Conservation (phyloP, 345 rosid genomes). For the Lagerstroemia speciosa region DNA sequence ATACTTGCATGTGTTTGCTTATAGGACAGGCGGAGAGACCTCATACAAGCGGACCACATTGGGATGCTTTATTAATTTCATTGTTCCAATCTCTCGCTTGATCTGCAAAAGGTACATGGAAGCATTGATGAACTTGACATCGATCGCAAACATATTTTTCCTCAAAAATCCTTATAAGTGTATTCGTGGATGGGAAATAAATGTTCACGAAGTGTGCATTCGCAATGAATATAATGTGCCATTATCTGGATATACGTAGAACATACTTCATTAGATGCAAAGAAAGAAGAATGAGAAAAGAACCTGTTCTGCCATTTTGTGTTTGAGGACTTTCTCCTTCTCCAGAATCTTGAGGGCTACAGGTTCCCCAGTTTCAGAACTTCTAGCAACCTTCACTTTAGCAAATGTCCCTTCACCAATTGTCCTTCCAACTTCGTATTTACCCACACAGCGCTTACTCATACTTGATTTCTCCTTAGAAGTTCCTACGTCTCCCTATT, state of each 20-base stretch:
- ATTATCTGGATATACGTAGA: neutral
- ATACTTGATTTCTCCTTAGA: conserved; percentile 22
- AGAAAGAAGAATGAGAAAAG: conserved; percentile 2
- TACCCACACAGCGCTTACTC: conserved; percentile 82
- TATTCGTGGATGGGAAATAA: neutral
- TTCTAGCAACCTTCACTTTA: conserved; percentile 91
- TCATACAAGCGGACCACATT: conserved; percentile 79
- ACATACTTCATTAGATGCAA: neutral
- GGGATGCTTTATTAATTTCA: conserved; percentile 92
- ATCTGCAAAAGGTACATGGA: conserved; percentile 33
- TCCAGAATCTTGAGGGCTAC: conserved; percentile 97
- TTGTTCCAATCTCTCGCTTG: conserved; percentile 77
- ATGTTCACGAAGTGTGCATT: neutral
- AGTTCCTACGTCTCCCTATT: neutral
- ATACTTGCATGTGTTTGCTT: neutral
- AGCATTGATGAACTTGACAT: conserved; percentile 9
- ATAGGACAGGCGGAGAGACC: conserved; percentile 35
- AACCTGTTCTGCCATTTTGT: conserved; percentile 98
- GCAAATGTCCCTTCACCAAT: conserved; percentile 97
- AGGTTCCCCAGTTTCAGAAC: conserved; percentile 67
- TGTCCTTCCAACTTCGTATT: conserved; percentile 90
- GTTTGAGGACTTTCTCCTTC: conserved; percentile 91
- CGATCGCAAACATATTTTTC: no score
- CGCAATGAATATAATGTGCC: neutral
- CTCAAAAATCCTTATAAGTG: no score